phyloP scores from a whole-genome alignment of 345 rosid genomes.

The Euphorbia lathyris region DNA sequence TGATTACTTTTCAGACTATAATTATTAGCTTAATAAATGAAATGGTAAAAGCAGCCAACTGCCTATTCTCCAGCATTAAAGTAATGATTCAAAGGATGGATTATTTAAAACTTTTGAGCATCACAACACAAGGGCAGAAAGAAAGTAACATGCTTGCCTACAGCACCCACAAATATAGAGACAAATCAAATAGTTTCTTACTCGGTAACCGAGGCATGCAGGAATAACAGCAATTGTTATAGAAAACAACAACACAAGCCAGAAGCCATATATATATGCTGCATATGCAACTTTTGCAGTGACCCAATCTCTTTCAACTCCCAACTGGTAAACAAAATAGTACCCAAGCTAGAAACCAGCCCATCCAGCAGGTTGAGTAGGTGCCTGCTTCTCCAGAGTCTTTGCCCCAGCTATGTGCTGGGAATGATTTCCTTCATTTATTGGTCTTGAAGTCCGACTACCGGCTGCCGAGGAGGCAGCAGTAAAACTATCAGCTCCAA shows the following conservation, averaged over 20 bases:
- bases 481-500: slow-evolving; percentile 68
- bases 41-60: too few species aligned
- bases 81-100: too few species aligned
- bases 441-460: slow-evolving; percentile 32
- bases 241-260: slow-evolving; percentile 11
- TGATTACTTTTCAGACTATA: too few species aligned
- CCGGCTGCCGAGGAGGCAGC: slow-evolving; percentile 41
- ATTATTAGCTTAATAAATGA: too few species aligned
- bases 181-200: neutral
- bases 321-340: neutral
- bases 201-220: slow-evolving; percentile 1
- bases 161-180: neutral
- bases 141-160: neutral
- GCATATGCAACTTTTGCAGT: neutral
- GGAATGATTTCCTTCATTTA: slow-evolving; percentile 48
- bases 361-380: slow-evolving; percentile 93
- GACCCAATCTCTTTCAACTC: neutral
- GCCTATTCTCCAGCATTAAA: too few species aligned
- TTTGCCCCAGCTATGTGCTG: slow-evolving; percentile 43
- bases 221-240: slow-evolving; percentile 5
- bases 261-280: neutral
- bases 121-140: too few species aligned
- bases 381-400: slow-evolving; percentile 42
- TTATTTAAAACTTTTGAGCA: too few species aligned
- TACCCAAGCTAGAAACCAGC: slow-evolving; percentile 75